phyloP scores from a whole-genome alignment of 1,284 basidiomycete species.

The Ceratobasidium sp. region DNA sequence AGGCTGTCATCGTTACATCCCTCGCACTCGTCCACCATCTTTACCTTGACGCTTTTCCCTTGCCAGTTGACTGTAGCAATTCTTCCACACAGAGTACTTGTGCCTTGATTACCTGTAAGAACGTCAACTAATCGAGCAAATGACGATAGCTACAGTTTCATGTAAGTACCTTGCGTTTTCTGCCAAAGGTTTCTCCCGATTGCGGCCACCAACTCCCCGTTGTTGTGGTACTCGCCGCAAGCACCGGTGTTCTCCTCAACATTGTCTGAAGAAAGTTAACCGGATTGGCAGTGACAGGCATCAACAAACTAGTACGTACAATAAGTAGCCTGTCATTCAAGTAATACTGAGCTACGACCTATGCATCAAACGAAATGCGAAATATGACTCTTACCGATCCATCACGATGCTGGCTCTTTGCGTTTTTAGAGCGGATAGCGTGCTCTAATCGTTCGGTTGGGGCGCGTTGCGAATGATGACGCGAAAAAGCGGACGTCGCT shows the following conservation, averaged over 20 bases:
- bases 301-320: not conserved
- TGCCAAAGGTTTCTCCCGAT: constrained; percentile 5
- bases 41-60: not conserved
- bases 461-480: not conserved
- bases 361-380: not conserved
- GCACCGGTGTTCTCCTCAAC: constrained; percentile 18
- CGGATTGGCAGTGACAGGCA: not conserved
- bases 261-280: not conserved
- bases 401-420: not conserved
- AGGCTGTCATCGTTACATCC: not conserved
- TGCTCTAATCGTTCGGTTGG: not conserved
- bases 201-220: not conserved
- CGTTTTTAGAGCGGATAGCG: not conserved
- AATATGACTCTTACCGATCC: not conserved
- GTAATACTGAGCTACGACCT: not conserved
- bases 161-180: not conserved
- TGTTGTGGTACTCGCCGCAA: constrained; percentile 6
- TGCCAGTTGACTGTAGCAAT: not conserved
- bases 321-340: not conserved
- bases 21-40: constrained; percentile 4
- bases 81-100: constrained; percentile 8
- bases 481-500: not conserved
- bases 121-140: not conserved
- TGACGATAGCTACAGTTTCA: not conserved
- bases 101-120: not conserved